Percentiles rank a stretch among this genome's conserved stretches.
Evolutionary conservation across 257 asterid genomes (phyloP).

Genomic region (Fraxinus quadrangulata): DNA sequence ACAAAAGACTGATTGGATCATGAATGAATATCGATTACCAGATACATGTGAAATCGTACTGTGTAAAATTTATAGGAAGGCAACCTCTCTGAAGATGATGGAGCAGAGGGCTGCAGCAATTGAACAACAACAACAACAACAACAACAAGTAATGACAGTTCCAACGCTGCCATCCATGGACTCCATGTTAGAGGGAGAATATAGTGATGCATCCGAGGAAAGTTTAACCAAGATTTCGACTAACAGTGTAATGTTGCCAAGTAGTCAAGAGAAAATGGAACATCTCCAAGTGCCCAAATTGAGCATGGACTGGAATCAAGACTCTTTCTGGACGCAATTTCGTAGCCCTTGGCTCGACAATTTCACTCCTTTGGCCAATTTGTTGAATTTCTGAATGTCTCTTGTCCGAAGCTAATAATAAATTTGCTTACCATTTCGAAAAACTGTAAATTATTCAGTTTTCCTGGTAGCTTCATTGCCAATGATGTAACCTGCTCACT

Average conservation of each 20-base stretch:
- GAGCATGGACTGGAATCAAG: constrained; percentile 59
- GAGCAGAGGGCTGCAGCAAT: constrained; percentile 71
- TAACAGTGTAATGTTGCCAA: constrained; percentile 28
- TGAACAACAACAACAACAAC: too few relatives aligned
- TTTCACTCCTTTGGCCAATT: constrained; percentile 31
- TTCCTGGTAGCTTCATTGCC: too few relatives aligned
- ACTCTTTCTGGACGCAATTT: constrained; percentile 58
- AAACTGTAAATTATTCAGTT: not conserved
- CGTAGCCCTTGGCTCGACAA: constrained; percentile 69
- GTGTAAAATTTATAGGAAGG: constrained; percentile 70
- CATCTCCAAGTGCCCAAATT: constrained; percentile 56
- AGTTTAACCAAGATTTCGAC: constrained; percentile 5
- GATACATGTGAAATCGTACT: constrained; percentile 50
- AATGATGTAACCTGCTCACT: not conserved
- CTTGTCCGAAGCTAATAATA: not conserved
- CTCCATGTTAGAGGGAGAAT: constrained; percentile 5
- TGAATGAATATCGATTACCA: constrained; percentile 80
- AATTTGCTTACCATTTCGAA: not conserved
- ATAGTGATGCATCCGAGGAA: constrained; percentile 4
- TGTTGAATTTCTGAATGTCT: constrained; percentile 19
- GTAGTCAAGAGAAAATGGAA: constrained; percentile 29
- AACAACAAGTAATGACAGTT: constrained; percentile 11
- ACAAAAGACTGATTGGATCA: constrained; percentile 75
- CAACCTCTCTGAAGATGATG: constrained; percentile 61
- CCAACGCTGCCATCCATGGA: constrained; percentile 28